Conservation (phyloP, 177 flowering plant genomes). For the Telopea speciosissima region DNA sequence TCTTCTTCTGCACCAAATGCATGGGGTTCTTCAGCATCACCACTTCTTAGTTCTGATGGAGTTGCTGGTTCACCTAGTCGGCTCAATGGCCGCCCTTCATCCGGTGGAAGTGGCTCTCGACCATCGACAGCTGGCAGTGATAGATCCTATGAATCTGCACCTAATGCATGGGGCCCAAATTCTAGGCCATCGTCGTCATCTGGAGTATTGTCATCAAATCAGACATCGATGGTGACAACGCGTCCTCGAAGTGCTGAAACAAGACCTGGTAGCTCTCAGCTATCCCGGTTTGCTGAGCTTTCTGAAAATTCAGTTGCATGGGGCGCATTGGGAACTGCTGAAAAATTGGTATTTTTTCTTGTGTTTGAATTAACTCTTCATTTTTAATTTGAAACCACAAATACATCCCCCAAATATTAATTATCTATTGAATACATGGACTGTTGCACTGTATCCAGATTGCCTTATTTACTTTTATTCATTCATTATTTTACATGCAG, state of each 20-base stretch:
- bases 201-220: conserved; percentile 60
- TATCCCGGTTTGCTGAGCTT: conserved; percentile 91
- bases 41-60: conserved; percentile 57
- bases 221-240: conserved; percentile 40
- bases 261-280: conserved; percentile 90
- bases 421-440: too few relatives aligned
- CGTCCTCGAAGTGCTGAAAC: conserved; percentile 98
- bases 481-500: conserved; percentile 25
- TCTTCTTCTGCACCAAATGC: conserved; percentile 65
- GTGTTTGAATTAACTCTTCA: background rate
- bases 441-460: conserved; percentile 1
- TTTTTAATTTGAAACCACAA: background rate
- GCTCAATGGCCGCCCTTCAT: conserved; percentile 80
- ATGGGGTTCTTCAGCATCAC: conserved; percentile 62
- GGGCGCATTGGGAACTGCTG: conserved; percentile 51
- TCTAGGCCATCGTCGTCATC: conserved; percentile 96
- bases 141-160: conserved; percentile 48
- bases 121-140: conserved; percentile 97
- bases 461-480: background rate
- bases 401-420: background rate
- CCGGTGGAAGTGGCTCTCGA: conserved; percentile 84
- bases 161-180: conserved; percentile 67
- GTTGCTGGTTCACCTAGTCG: conserved; percentile 55
- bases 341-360: conserved; percentile 50
- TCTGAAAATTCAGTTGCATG: conserved; percentile 61